These are phyloP conservation scores for Plasmodium inui DNA, from an alignment of 169 alveolate genomes.

Conservation along the genomic window DNA sequence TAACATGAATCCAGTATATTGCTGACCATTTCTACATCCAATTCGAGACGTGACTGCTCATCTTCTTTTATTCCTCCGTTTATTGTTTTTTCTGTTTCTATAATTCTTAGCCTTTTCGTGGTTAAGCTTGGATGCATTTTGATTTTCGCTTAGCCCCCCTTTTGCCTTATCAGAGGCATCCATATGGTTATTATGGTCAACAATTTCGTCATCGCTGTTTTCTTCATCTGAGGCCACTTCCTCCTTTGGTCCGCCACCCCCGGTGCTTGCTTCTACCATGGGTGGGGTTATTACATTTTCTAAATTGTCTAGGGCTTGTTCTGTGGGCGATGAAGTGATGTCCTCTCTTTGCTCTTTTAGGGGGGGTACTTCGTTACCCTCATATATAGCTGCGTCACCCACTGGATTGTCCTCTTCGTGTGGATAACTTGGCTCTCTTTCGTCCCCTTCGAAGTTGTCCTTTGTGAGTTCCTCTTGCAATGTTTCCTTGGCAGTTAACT, in stretches of 20 bases:
- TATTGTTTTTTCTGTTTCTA: constrained; percentile 1
- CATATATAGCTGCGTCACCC: not conserved
- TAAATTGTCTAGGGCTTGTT: not conserved
- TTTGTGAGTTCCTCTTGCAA: not conserved
- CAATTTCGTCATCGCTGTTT: not conserved
- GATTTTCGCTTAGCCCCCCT: not conserved
- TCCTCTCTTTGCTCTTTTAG: not conserved
- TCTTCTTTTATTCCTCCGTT: not conserved
- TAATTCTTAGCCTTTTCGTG: constrained; percentile 2
- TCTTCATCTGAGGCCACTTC: not conserved
- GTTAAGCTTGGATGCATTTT: not conserved
- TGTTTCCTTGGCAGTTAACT: not conserved
- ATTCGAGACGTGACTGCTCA: not conserved
- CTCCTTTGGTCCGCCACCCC: not conserved
- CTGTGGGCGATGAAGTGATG: constrained; percentile 3
- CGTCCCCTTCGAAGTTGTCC: not conserved
- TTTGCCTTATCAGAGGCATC: not conserved
- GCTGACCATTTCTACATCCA: not conserved
- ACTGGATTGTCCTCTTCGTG: not conserved
- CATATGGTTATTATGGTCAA: not conserved
- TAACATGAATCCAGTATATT: not conserved
- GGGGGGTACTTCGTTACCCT: not conserved
- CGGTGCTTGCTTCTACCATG: not conserved
- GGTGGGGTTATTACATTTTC: not conserved
- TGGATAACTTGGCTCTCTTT: not conserved